Percentiles rank a stretch among this genome's conserved stretches.
Conservation (phyloP, 1,284 basidiomycete genomes). For the Phellopilus nigrolimitatus region DNA sequence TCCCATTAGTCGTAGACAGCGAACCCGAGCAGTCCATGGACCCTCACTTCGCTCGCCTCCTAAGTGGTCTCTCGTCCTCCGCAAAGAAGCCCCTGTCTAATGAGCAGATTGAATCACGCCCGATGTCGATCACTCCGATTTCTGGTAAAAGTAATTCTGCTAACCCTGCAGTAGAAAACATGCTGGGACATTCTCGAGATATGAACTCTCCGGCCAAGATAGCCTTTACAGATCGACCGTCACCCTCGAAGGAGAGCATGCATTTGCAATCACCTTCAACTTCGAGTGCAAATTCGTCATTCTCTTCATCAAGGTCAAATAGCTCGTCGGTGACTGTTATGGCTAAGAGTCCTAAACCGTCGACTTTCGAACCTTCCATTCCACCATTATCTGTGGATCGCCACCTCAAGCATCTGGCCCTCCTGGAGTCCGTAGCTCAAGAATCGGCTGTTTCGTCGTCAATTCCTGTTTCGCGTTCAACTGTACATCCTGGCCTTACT, state of each 20-base stretch:
- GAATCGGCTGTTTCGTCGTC: constrained; percentile 63
- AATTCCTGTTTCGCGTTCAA: constrained; percentile 30
- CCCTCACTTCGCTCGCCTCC: constrained; percentile 64
- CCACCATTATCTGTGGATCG: constrained; percentile 48
- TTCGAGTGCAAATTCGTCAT: not conserved
- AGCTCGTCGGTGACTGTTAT: constrained; percentile 5
- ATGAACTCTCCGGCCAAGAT: not conserved
- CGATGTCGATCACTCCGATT: constrained; percentile 13
- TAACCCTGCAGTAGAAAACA: not conserved
- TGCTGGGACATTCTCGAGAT: not conserved
- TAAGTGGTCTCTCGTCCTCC: constrained; percentile 59
- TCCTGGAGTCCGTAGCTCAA: constrained; percentile 69
- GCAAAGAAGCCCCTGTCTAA: constrained; percentile 31
- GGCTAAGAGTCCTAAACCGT: constrained; percentile 31
- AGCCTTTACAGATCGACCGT: not conserved
- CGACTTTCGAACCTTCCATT: constrained; percentile 63
- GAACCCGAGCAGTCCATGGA: constrained; percentile 33
- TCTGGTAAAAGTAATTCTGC: constrained; percentile 2
- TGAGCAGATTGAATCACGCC: constrained; percentile 1
- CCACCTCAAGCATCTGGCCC: constrained; percentile 62
- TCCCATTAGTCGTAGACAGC: constrained; percentile 24
- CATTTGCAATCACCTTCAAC: not conserved
- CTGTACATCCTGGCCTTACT: constrained; percentile 11
- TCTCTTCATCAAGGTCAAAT: not conserved
- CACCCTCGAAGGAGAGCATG: not conserved